phyloP scores from a whole-genome alignment of 1,284 basidiomycete species.

The Amylostereum chailletii region DNA sequence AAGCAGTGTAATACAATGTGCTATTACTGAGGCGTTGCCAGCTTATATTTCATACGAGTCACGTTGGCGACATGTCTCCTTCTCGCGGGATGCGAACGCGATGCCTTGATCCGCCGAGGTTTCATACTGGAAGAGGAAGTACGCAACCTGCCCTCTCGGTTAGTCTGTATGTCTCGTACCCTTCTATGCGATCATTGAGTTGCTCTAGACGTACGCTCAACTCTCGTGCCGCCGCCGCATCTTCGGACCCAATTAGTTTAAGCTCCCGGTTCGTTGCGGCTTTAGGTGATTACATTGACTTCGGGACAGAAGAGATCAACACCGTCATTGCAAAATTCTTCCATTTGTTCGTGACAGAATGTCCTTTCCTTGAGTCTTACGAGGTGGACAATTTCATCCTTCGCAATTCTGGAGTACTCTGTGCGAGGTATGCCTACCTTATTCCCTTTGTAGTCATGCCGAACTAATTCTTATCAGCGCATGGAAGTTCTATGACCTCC shows the following conservation, averaged over 20 bases:
- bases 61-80: conserved; percentile 52
- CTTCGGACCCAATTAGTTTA: conserved; percentile 49
- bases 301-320: conserved; percentile 40
- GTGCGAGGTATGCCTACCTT: conserved; percentile 37
- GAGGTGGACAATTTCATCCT: conserved; percentile 67
- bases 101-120: conserved; percentile 29
- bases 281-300: conserved; percentile 42
- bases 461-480: conserved; percentile 29
- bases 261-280: conserved; percentile 43
- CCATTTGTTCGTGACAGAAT: conserved; percentile 46
- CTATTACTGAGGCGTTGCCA: conserved; percentile 17
- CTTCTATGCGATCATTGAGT: conserved; percentile 1
- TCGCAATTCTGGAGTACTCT: conserved; percentile 45
- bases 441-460: neutral
- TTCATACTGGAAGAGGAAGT: conserved; percentile 42
- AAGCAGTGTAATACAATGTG: neutral
- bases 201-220: conserved; percentile 39
- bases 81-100: conserved; percentile 55
- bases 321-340: conserved; percentile 55
- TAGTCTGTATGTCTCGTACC: conserved; percentile 8
- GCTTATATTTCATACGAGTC: conserved; percentile 40
- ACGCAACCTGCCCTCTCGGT: conserved; percentile 47
- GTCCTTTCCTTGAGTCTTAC: conserved; percentile 48
- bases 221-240: conserved; percentile 26
- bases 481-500: conserved; percentile 59